Evolutionary conservation across 2,329 filamentous ascomycete genomes (phyloP), one percentile per base, ranked within the genome.

Genomic region (Fonsecaea monophora): DNA sequence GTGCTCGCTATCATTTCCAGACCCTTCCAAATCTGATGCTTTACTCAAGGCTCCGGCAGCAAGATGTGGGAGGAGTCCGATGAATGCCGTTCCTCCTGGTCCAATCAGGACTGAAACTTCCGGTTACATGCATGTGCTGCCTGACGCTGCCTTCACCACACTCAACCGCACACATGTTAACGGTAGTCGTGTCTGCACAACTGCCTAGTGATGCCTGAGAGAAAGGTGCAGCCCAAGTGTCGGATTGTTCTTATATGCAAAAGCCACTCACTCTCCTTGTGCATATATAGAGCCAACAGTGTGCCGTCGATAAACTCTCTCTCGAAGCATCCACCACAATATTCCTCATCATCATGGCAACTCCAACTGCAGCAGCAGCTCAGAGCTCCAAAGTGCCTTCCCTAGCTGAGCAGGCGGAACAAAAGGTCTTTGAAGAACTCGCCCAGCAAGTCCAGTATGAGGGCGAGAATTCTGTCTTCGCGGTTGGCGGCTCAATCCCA

Each of bases 401-500:
- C 30, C 55, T 58, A 21, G 55, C 55, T 15, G 21, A 58, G 21
- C 34, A 40, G 21, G 55, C 18, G 30, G 34, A 58, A 42, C 55
- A 40, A 30, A 58, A 58, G 32, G 15, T 58, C 37, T 45, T 58
- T 21, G n/a, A 42, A 32, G 35, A 45, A 9, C 37, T 58, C n/a
- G 34, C 55, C n/a, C n/a, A 58, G 25, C 13, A 45, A 15, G 25
- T 58, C 2, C 37, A 40, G 15, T 30, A 58, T 15, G 55, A 58
- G 15, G 15, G 9, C 37, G 32, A 42, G 55, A 37, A 58, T 15
- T 58, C 55, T 1, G 25, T 40, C 35, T 58, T 58, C 18, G 55
- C 55, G 21, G 25, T 58, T n/a, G 55, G 55, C 37, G 55, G 55
- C 30, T 45, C 55, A 7, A 45, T 58, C 18, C 55, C 34, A 40